Conservation (phyloP, 768 basidiomycete species). For the Amanita subjunquillea region DNA sequence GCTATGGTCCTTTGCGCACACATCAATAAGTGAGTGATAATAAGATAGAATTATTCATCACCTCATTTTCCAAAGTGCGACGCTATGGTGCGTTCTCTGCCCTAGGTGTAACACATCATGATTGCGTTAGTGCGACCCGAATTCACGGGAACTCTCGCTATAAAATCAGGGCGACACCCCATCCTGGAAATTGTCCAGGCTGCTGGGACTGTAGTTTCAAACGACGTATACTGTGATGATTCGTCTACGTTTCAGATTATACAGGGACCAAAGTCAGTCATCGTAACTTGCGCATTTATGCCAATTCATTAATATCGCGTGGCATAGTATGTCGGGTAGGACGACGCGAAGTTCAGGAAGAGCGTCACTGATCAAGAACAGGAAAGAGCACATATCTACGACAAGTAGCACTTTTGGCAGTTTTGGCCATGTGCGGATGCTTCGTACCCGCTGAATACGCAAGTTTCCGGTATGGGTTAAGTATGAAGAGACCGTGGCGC, state of each 20-base stretch:
- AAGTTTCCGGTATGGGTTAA: constrained; percentile 53
- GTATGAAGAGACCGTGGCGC: not conserved
- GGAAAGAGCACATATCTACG: constrained; percentile 93
- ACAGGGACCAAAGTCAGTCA: constrained; percentile 76
- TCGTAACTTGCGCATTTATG: not conserved
- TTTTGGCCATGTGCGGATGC: constrained; percentile 87
- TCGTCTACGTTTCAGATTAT: constrained; percentile 85
- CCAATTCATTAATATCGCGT: not conserved
- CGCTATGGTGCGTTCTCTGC: constrained; percentile 27
- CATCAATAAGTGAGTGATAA: constrained; percentile 56
- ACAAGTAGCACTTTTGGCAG: constrained; percentile 72
- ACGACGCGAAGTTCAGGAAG: not conserved
- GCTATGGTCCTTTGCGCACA: constrained; percentile 80
- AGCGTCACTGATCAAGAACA: constrained; percentile 8
- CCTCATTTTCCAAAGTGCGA: constrained; percentile 23
- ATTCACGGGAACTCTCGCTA: constrained; percentile 81
- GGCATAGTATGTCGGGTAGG: constrained; percentile 34
- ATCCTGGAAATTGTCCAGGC: constrained; percentile 68
- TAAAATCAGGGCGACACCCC: constrained; percentile 85
- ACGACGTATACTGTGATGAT: constrained; percentile 84
- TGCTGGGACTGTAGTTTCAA: constrained; percentile 66
- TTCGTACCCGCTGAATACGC: constrained; percentile 94
- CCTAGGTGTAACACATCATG: not conserved
- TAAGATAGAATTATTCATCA: not conserved
- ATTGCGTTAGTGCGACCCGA: constrained; percentile 67